A percentile compares a stretch with the other conserved stretches of the same genome.
These are phyloP conservation scores for Heracleum sosnowskyi DNA, from an alignment of 129 eudicot species.

Conservation along the genomic window DNA sequence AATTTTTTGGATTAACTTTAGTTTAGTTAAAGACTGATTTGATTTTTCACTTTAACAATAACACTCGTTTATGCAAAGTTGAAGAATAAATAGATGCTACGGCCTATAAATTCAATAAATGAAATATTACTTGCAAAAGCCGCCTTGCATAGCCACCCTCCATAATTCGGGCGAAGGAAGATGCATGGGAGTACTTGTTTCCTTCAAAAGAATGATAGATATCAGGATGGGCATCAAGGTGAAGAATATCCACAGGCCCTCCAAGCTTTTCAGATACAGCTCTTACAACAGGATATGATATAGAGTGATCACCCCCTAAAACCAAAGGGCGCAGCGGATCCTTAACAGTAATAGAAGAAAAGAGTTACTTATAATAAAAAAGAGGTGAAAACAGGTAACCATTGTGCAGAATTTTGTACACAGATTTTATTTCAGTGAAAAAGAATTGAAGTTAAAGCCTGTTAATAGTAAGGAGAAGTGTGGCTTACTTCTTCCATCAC, in stretches of 20 bases:
- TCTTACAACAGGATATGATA: conserved; percentile 85
- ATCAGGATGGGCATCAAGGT: conserved; percentile 98
- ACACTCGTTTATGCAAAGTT: not conserved
- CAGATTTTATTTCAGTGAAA: not conserved
- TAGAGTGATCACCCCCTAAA: conserved; percentile 95
- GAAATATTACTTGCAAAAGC: conserved; percentile 59
- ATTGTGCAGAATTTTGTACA: too few species aligned
- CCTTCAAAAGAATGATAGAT: conserved; percentile 87
- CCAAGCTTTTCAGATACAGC: conserved; percentile 98
- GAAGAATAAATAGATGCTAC: not conserved
- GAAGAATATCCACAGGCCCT: conserved; percentile 90
- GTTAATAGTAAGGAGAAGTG: not conserved
- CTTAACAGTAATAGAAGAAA: conserved; percentile 24
- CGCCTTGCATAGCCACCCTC: conserved; percentile 97
- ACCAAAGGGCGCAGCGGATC: conserved; percentile 81
- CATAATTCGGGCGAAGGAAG: conserved; percentile 96
- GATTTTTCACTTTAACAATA: not conserved
- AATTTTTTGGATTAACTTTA: not conserved
- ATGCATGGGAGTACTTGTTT: conserved; percentile 93
- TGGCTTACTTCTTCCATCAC: conserved; percentile 86
- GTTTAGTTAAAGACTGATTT: not conserved
- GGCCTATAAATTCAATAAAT: conserved; percentile 7
- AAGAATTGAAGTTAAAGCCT: not conserved
- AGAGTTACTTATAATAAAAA: not conserved
- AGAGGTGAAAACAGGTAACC: not conserved